These are phyloP conservation scores for Mortierella sp. DNA, from an alignment of 371 early-diverging fungal species.

Conservation along the genomic window DNA sequence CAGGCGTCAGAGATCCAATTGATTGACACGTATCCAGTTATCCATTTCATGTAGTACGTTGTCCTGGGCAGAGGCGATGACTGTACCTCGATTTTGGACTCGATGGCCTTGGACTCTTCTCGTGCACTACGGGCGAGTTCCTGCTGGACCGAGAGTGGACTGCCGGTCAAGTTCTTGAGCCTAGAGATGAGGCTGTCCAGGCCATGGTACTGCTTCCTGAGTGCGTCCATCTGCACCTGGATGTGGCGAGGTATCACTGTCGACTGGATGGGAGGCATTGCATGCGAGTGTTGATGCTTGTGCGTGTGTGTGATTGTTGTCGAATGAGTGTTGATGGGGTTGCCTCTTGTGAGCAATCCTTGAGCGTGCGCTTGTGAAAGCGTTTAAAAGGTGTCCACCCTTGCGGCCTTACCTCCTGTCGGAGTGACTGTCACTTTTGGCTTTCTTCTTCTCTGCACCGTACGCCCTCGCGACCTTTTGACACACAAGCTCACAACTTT, in stretches of 20 bases:
- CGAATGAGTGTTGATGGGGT: not conserved
- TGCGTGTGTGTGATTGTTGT: not conserved
- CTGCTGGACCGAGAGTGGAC: slow-evolving; percentile 49
- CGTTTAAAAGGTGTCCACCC: no score
- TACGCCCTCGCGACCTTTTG: not conserved
- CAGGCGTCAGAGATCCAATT: not conserved
- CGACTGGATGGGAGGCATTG: slow-evolving; percentile 37
- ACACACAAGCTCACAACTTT: not conserved
- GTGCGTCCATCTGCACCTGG: slow-evolving; percentile 46
- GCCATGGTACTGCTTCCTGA: slow-evolving; percentile 51
- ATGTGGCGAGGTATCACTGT: slow-evolving; percentile 31
- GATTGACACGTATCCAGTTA: not conserved
- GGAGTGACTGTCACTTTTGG: not conserved
- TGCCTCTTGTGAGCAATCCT: not conserved
- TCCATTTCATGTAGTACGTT: not conserved
- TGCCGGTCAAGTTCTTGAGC: slow-evolving; percentile 38
- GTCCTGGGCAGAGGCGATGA: not conserved
- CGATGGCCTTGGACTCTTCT: slow-evolving; percentile 52
- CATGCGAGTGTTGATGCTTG: not conserved
- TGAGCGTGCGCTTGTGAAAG: not conserved
- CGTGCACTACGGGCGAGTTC: slow-evolving; percentile 48
- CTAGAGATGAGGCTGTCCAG: slow-evolving; percentile 43
- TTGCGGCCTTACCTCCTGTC: no score
- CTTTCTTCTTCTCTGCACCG: not conserved
- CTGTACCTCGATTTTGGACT: slow-evolving; percentile 51